A percentile compares a stretch with the other conserved stretches of the same genome.
phyloP scores from a whole-genome alignment of 1,284 basidiomycete species.

The Cryptococcus wingfieldii region DNA sequence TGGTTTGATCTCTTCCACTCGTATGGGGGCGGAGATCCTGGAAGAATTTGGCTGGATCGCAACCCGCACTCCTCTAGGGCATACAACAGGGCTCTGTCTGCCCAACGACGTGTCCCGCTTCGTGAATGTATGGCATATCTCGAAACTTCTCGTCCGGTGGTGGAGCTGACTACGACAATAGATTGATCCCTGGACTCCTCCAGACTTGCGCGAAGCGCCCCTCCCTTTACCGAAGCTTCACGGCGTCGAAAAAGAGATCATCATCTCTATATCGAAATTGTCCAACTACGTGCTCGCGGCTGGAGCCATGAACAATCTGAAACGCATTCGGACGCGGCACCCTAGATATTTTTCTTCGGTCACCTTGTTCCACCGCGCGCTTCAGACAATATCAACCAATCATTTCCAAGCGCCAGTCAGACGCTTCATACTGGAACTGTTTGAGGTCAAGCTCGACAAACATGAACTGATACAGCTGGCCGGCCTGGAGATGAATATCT shows the following conservation, averaged over 20 bases:
- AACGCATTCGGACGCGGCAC: slow-evolving; percentile 71
- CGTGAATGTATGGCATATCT: slow-evolving; percentile 59
- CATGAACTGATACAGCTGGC: slow-evolving; percentile 30
- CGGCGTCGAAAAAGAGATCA: slow-evolving; percentile 75
- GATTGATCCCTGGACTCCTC: slow-evolving; percentile 71
- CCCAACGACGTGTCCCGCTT: slow-evolving; percentile 78
- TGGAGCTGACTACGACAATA: slow-evolving; percentile 39
- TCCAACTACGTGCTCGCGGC: slow-evolving; percentile 95
- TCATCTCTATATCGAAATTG: slow-evolving; percentile 86
- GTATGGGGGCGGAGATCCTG: slow-evolving; percentile 72
- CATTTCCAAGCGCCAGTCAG: slow-evolving; percentile 86
- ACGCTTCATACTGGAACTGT: slow-evolving; percentile 86
- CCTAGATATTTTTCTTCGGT: slow-evolving; percentile 66
- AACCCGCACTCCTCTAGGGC: slow-evolving; percentile 77
- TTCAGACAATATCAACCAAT: slow-evolving; percentile 79
- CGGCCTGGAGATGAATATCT: slow-evolving; percentile 22
- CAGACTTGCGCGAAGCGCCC: slow-evolving; percentile 38
- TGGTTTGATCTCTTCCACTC: slow-evolving; percentile 71
- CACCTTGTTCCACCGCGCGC: slow-evolving; percentile 72
- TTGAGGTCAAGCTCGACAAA: slow-evolving; percentile 64
- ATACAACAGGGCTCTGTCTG: slow-evolving; percentile 83
- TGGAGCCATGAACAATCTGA: slow-evolving; percentile 78
- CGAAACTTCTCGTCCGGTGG: neutral
- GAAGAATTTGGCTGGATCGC: slow-evolving; percentile 91
- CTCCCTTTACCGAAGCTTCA: slow-evolving; percentile 60